phyloP scores from a whole-genome alignment of 2,329 filamentous ascomycete genomes.

The Dothistroma pini region DNA sequence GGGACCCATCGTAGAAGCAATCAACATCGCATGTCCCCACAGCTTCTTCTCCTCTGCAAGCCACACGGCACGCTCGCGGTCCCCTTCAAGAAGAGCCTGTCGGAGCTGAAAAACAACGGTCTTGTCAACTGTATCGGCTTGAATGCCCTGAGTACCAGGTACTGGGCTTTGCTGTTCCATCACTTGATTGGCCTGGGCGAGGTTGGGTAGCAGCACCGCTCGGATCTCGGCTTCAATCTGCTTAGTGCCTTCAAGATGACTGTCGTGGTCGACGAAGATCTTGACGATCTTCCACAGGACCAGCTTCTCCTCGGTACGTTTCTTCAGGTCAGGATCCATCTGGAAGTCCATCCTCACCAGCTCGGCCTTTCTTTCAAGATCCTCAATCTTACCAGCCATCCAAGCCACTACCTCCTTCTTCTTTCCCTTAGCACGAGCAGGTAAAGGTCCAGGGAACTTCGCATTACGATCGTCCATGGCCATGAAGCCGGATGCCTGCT shows the following conservation, averaged over 20 bases:
- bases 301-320: slow-evolving; percentile 72
- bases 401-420: slow-evolving; percentile 89
- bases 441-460: slow-evolving; percentile 86
- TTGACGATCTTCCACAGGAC: slow-evolving; percentile 84
- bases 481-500: slow-evolving; percentile 68
- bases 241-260: slow-evolving; percentile 68
- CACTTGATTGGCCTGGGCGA: slow-evolving; percentile 34
- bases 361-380: slow-evolving; percentile 57
- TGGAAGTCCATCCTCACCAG: slow-evolving; percentile 48
- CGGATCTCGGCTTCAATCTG: slow-evolving; percentile 71
- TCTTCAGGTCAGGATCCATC: slow-evolving; percentile 58
- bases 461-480: slow-evolving; percentile 67
- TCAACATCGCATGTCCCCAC: slow-evolving; percentile 94
- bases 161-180: slow-evolving; percentile 36
- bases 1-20: slow-evolving; percentile 73
- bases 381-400: slow-evolving; percentile 72
- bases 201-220: slow-evolving; percentile 65
- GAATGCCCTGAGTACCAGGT: slow-evolving; percentile 24
- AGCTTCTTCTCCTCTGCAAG: slow-evolving; percentile 85
- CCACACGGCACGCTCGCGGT: slow-evolving; percentile 91
- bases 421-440: slow-evolving; percentile 84
- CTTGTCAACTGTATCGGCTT: slow-evolving; percentile 65
- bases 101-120: slow-evolving; percentile 68
- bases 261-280: slow-evolving; percentile 82
- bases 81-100: slow-evolving; percentile 68